Conservation (phyloP, 108 stramenopile species). For the Seminavis robusta region DNA sequence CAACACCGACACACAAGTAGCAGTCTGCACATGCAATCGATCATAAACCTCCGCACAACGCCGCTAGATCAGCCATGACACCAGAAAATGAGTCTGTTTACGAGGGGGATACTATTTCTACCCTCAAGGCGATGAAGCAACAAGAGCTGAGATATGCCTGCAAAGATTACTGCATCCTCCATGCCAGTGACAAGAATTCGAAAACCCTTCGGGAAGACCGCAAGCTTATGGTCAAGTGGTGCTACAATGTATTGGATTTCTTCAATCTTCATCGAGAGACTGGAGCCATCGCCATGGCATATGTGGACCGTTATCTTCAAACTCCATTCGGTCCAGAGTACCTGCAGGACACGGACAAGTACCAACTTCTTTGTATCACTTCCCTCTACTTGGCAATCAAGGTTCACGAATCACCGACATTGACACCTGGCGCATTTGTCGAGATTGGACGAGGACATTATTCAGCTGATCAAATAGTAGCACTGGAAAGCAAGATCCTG, state of each 20-base stretch:
- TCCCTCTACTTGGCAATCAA: constrained; percentile 71
- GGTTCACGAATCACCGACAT: constrained; percentile 47
- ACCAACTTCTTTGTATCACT: constrained; percentile 66
- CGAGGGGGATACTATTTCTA: too few relatives aligned
- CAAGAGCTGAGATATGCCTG: constrained; percentile 20
- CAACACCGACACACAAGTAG: too few relatives aligned
- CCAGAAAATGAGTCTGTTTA: too few relatives aligned
- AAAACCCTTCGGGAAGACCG: constrained; percentile 28
- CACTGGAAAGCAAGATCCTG: constrained; percentile 39
- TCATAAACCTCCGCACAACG: too few relatives aligned
- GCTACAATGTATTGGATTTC: constrained; percentile 53
- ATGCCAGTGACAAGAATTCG: background rate
- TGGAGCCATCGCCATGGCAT: constrained; percentile 53
- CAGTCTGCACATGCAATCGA: too few relatives aligned
- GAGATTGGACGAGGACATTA: constrained; percentile 54
- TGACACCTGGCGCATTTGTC: constrained; percentile 49
- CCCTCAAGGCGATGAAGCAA: constrained; percentile 12
- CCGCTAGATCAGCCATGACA: too few relatives aligned
- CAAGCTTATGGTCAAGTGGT: constrained; percentile 59
- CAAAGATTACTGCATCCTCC: constrained; percentile 9
- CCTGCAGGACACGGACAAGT: constrained; percentile 32
- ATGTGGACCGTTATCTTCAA: constrained; percentile 47
- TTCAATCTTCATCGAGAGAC: constrained; percentile 60
- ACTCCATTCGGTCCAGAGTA: constrained; percentile 12
- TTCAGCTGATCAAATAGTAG: constrained; percentile 35